Conservation (phyloP, 176 grass and related monocot species). For the Thinopyrum elongatum region DNA sequence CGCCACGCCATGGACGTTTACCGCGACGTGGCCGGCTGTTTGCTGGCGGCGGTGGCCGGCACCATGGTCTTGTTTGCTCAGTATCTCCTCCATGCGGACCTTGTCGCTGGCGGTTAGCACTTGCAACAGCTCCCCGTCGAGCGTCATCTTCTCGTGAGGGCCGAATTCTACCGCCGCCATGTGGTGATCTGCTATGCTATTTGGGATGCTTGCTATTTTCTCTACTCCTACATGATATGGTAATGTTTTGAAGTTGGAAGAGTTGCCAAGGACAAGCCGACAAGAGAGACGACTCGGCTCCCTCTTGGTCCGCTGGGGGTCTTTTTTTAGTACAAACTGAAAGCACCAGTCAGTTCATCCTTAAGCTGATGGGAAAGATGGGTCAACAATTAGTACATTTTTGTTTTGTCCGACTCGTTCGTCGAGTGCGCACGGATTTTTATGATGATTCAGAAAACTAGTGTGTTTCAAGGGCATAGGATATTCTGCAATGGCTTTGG, state of each 20-base stretch:
- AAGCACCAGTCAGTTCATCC: too few relatives aligned
- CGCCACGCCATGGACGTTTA: background rate
- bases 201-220: background rate
- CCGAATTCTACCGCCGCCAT: background rate
- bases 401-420: too few relatives aligned
- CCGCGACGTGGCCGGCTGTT: background rate
- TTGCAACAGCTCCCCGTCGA: background rate
- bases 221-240: too few relatives aligned
- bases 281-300: background rate
- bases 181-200: background rate
- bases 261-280: background rate
- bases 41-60: background rate
- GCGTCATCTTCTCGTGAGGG: background rate
- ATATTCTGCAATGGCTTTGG: too few relatives aligned
- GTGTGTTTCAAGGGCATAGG: too few relatives aligned
- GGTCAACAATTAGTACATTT: too few relatives aligned
- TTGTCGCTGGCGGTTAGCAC: background rate
- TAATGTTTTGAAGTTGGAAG: background rate
- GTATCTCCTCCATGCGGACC: background rate
- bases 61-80: background rate
- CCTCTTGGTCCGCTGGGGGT: background rate
- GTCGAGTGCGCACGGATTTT: too few relatives aligned
- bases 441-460: too few relatives aligned
- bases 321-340: too few relatives aligned
- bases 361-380: too few relatives aligned